These are phyloP conservation scores for Pyricularia pennisetigena DNA, from an alignment of 2,329 filamentous ascomycete species.

Conservation along the genomic window DNA sequence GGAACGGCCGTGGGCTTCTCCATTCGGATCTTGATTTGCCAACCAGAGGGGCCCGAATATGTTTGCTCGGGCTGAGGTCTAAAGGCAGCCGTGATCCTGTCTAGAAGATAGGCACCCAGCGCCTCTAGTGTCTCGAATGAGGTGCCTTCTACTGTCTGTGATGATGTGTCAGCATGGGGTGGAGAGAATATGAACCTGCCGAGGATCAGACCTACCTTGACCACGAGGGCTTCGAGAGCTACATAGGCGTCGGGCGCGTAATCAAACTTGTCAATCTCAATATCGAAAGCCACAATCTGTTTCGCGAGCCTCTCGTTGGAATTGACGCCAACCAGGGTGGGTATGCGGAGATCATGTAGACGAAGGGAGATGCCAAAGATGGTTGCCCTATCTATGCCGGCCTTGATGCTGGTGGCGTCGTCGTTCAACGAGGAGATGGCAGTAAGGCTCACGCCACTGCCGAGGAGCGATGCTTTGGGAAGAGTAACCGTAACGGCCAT, in stretches of 20 bases:
- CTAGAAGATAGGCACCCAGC: constrained; percentile 38
- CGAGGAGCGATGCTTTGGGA: constrained; percentile 60
- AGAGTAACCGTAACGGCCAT: constrained; percentile 45
- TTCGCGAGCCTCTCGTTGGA: constrained; percentile 56
- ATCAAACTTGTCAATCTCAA: constrained; percentile 48
- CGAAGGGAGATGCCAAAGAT: constrained; percentile 24
- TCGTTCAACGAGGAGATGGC: constrained; percentile 28
- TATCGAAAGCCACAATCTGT: constrained; percentile 55
- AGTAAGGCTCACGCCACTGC: constrained; percentile 46
- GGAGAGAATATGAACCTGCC: neutral
- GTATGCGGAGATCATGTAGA: constrained; percentile 49
- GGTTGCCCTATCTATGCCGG: constrained; percentile 8
- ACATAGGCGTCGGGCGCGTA: constrained; percentile 38
- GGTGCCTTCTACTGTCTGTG: constrained; percentile 42
- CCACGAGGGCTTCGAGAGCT: constrained; percentile 47
- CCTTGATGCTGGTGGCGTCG: neutral
- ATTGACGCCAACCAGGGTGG: constrained; percentile 64
- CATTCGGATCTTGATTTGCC: constrained; percentile 49
- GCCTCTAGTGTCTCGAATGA: constrained; percentile 56
- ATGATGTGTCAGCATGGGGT: constrained; percentile 1
- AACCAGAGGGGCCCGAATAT: constrained; percentile 27
- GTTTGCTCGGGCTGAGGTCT: constrained; percentile 17
- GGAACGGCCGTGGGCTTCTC: constrained; percentile 67
- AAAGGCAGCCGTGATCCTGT: constrained; percentile 34
- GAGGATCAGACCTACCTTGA: constrained; percentile 39